Percentiles rank a stretch among this genome's conserved stretches.
phyloP scores from a whole-genome alignment of 2,329 filamentous ascomycete species.

The Claviceps cyperi region DNA sequence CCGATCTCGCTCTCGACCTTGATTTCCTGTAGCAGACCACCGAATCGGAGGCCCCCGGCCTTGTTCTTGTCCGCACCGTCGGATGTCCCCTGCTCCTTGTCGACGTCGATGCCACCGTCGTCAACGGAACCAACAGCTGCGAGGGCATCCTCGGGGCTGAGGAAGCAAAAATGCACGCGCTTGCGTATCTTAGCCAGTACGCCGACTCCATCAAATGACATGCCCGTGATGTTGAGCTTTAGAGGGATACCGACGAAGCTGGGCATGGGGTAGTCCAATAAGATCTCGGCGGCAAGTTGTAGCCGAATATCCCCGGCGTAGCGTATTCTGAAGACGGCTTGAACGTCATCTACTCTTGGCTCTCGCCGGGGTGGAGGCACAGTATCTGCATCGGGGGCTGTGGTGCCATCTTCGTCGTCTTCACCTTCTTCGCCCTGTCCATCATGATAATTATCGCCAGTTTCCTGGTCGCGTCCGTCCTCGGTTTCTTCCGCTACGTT shows the following conservation, averaged over 20 bases:
- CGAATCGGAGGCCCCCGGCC: constrained; percentile 31
- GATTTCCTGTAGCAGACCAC: constrained; percentile 79
- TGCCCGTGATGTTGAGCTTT: constrained; percentile 84
- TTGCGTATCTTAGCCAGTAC: constrained; percentile 84
- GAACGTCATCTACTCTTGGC: constrained; percentile 70
- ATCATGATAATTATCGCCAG: not conserved
- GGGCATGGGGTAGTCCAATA: constrained; percentile 96
- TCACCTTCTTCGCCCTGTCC: constrained; percentile 9
- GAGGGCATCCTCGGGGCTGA: constrained; percentile 81
- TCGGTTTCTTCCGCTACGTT: constrained; percentile 23
- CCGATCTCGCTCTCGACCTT: constrained; percentile 96
- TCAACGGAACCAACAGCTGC: constrained; percentile 46
- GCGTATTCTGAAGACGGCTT: constrained; percentile 79
- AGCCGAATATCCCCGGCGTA: constrained; percentile 82
- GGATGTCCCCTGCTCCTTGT: constrained; percentile 10
- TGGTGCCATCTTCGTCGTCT: constrained; percentile 21
- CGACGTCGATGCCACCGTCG: constrained; percentile 6
- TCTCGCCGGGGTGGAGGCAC: constrained; percentile 39
- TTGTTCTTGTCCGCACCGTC: constrained; percentile 9
- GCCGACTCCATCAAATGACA: constrained; percentile 90
- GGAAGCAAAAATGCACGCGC: constrained; percentile 82
- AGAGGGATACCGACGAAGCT: constrained; percentile 94
- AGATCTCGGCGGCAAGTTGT: constrained; percentile 82
- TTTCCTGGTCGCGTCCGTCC: not conserved
- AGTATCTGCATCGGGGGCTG: constrained; percentile 15